phyloP scores from a whole-genome alignment of 176 grass and related monocot species.

The Aegilops umbellulata region DNA sequence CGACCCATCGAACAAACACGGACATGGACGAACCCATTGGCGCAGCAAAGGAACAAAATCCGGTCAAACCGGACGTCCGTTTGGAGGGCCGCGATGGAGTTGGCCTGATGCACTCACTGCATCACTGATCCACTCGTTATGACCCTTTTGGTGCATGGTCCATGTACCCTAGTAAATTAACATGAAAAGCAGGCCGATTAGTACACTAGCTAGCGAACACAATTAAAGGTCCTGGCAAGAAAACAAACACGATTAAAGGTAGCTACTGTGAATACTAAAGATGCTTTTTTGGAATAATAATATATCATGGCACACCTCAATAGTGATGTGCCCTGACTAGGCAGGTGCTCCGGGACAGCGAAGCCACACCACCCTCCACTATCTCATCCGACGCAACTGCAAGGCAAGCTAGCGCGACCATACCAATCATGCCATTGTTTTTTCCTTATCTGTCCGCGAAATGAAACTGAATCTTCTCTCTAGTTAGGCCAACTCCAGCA shows the following conservation, averaged over 20 bases:
- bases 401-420: background rate
- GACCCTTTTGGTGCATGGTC: background rate
- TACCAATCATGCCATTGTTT: slow-evolving; percentile 20
- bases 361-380: slow-evolving; percentile 25
- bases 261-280: slow-evolving; percentile 23
- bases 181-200: background rate
- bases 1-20: no score
- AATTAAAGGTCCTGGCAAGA: no score
- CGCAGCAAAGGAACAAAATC: no score
- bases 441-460: background rate
- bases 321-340: background rate
- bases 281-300: slow-evolving; percentile 29
- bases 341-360: slow-evolving; percentile 22
- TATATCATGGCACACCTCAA: slow-evolving; percentile 13
- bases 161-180: background rate
- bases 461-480: background rate
- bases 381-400: background rate
- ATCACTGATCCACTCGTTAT: slow-evolving; percentile 4
- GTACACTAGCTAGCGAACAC: background rate
- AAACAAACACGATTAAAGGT: slow-evolving; percentile 9
- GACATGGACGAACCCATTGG: no score
- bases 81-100: no score
- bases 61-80: no score
- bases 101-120: background rate
- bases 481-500: no score